Percentiles rank a stretch among this genome's conserved stretches.
These are phyloP conservation scores for Talaromyces pinophilus DNA, from an alignment of 2,329 filamentous ascomycete genomes.

Conservation along the genomic window DNA sequence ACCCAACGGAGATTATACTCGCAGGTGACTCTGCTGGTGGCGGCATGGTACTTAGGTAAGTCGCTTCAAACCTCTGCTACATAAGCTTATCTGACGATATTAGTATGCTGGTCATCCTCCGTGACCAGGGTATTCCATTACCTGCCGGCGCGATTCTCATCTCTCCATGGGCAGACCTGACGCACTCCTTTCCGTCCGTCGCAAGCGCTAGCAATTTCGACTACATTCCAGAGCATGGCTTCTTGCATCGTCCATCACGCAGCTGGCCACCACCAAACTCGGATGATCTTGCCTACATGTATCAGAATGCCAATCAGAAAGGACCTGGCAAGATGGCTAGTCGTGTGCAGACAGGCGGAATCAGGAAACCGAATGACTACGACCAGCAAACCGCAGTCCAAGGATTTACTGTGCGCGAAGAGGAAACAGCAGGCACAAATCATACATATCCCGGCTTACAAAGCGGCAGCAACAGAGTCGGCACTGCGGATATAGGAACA, in stretches of 20 bases:
- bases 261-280: conserved; percentile 92
- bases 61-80: conserved; percentile 8
- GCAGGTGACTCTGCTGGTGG: conserved; percentile 93
- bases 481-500: conserved; percentile 24
- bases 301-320: conserved; percentile 40
- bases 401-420: conserved; percentile 23
- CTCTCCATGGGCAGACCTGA: conserved; percentile 94
- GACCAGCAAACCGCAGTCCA: conserved; percentile 26
- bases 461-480: conserved; percentile 25
- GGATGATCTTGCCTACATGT: conserved; percentile 63
- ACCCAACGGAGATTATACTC: conserved; percentile 78
- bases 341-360: conserved; percentile 20
- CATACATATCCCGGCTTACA: conserved; percentile 31
- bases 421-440: conserved; percentile 16
- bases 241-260: conserved; percentile 83
- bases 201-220: conserved; percentile 70
- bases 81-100: conserved; percentile 27
- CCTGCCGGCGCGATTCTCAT: conserved; percentile 89
- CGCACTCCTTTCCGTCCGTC: conserved; percentile 94
- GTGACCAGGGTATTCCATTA: conserved; percentile 79
- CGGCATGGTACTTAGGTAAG: conserved; percentile 74
- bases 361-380: conserved; percentile 1
- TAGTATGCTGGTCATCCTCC: conserved; percentile 72
- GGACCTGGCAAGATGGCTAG: not conserved
- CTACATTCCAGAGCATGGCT: conserved; percentile 85